Evolutionary conservation across 176 grass and related monocot genomes (phyloP).

Genomic region (Thinopyrum elongatum): DNA sequence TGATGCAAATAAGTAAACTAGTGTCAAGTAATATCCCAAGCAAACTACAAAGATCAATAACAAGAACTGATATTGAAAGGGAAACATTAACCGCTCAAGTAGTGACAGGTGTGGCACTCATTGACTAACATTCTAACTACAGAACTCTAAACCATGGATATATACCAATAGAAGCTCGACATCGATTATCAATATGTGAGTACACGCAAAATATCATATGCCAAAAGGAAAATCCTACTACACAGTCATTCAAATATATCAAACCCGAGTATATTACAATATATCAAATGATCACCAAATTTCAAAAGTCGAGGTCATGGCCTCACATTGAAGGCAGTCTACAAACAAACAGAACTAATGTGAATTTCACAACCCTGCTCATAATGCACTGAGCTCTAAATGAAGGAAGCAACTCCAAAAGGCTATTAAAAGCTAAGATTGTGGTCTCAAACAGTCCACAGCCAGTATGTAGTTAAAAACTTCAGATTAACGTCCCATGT

Average conservation of each 20-base stretch:
- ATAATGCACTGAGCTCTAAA: neutral
- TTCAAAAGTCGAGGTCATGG: neutral
- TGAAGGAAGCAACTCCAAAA: neutral
- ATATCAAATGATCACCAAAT: neutral
- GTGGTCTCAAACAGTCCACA: neutral
- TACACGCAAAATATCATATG: neutral
- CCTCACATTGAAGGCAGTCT: neutral
- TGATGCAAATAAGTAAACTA: slow-evolving; percentile 5
- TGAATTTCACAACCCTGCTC: neutral
- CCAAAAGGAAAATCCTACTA: neutral
- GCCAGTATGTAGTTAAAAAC: neutral
- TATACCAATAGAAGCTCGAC: neutral
- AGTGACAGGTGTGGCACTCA: neutral
- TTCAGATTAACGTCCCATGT: neutral
- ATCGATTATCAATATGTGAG: neutral
- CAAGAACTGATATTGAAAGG: neutral
- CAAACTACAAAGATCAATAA: slow-evolving; percentile 5
- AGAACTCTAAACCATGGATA: neutral
- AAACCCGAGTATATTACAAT: neutral
- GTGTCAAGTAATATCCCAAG: slow-evolving; percentile 2
- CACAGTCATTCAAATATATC: neutral
- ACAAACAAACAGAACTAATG: neutral
- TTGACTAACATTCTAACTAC: neutral
- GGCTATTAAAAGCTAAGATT: slow-evolving; percentile 11
- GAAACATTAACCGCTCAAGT: neutral